These are phyloP conservation scores for Raddia distichophylla DNA, from an alignment of 176 grass and related monocot genomes.

Conservation along the genomic window DNA sequence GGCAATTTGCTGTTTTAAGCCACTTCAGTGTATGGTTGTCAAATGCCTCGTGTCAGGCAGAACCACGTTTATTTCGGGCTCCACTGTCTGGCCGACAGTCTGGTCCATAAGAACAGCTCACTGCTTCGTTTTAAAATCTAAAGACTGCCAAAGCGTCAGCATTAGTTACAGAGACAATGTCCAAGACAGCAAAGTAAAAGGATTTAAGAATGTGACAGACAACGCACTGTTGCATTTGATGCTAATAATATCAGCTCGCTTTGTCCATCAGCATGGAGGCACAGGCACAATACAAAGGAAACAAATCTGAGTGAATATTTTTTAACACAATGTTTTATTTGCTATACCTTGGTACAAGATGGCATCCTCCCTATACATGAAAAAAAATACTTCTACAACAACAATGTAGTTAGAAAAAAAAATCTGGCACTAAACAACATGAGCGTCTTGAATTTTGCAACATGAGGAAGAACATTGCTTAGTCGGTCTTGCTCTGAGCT, in stretches of 20 bases:
- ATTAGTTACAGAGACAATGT: slow-evolving; percentile 17
- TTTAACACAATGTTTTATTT: slow-evolving; percentile 46
- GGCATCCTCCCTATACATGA: slow-evolving; percentile 40
- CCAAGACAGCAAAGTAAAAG: slow-evolving; percentile 6
- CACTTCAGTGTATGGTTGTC: slow-evolving; percentile 31
- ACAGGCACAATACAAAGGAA: slow-evolving; percentile 10
- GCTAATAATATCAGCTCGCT: slow-evolving; percentile 29
- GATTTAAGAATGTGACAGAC: slow-evolving; percentile 22
- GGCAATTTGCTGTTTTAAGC: slow-evolving; percentile 24
- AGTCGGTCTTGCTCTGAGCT: slow-evolving; percentile 46
- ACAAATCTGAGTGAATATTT: slow-evolving; percentile 16
- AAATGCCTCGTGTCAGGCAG: slow-evolving; percentile 1
- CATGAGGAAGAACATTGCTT: not conserved
- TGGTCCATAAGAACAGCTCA: slow-evolving; percentile 42
- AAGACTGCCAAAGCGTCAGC: slow-evolving; percentile 27
- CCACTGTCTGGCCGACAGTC: slow-evolving; percentile 35
- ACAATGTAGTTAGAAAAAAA: slow-evolving; percentile 39
- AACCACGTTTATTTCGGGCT: slow-evolving; percentile 42
- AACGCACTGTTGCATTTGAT: slow-evolving; percentile 34
- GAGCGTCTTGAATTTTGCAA: not conserved
- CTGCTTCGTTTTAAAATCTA: slow-evolving; percentile 17
- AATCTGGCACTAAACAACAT: slow-evolving; percentile 33
- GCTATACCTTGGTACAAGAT: slow-evolving; percentile 59
- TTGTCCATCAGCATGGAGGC: slow-evolving; percentile 5
- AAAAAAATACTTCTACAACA: slow-evolving; percentile 42